These are phyloP conservation scores for Amorphotheca resinae DNA, from an alignment of 495 filamentous ascomycete species.

Conservation along the genomic window DNA sequence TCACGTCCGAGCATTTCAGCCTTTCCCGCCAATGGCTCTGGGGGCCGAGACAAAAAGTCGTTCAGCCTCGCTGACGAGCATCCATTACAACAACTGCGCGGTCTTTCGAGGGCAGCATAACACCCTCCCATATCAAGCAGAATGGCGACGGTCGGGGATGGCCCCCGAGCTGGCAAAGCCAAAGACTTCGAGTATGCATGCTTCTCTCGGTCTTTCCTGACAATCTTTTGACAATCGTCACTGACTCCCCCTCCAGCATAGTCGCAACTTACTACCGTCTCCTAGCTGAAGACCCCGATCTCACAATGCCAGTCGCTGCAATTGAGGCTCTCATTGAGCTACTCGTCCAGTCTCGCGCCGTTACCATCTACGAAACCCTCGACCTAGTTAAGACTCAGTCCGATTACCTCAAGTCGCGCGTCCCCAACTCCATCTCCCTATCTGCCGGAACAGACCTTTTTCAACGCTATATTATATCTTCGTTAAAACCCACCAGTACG, in stretches of 20 bases:
- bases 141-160: conserved; percentile 18
- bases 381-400: conserved; percentile 68
- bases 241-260: conserved; percentile 31
- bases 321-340: conserved; percentile 86
- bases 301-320: conserved; percentile 91
- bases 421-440: conserved; percentile 80
- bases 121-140: conserved; percentile 15
- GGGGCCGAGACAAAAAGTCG: no score
- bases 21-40: no score
- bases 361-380: conserved; percentile 87
- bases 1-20: no score
- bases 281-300: conserved; percentile 54
- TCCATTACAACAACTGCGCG: conserved; percentile 4
- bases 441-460: conserved; percentile 93
- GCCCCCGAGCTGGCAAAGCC: conserved; percentile 7
- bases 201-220: background rate
- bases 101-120: conserved; percentile 15
- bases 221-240: no score
- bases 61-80: no score
- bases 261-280: conserved; percentile 40
- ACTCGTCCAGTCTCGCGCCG: conserved; percentile 59
- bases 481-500: conserved; percentile 27
- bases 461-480: conserved; percentile 77
- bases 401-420: conserved; percentile 54
- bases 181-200: conserved; percentile 16